These are phyloP conservation scores for Achlya hypogyna DNA, from an alignment of 352 stramenopile genomes.

Conservation along the genomic window DNA sequence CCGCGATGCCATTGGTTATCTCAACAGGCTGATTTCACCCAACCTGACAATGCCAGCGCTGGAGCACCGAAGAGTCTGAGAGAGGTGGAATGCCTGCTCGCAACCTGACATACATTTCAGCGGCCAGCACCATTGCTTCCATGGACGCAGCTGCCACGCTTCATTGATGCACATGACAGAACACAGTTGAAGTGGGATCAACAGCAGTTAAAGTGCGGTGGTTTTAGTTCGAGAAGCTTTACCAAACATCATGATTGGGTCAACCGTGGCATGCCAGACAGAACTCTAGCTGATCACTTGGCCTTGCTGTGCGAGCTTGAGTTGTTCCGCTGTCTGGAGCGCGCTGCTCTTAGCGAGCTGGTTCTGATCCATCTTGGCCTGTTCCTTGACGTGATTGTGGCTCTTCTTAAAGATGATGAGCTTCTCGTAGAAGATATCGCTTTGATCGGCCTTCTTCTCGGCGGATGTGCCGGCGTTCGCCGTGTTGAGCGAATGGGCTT, in stretches of 20 bases:
- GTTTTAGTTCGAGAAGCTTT: too few relatives aligned
- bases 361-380: not conserved
- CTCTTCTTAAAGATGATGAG: constrained; percentile 22
- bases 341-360: not conserved
- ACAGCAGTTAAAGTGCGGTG: too few relatives aligned
- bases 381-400: constrained; percentile 17
- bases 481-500: constrained; percentile 12
- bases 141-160: too few relatives aligned
- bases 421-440: constrained; percentile 21
- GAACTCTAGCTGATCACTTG: not conserved
- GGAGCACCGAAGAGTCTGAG: too few relatives aligned
- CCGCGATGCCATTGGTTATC: too few relatives aligned
- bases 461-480: constrained; percentile 12
- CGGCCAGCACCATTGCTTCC: too few relatives aligned
- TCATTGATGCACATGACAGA: too few relatives aligned
- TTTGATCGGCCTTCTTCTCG: constrained; percentile 18
- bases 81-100: too few relatives aligned
- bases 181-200: too few relatives aligned
- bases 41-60: too few relatives aligned
- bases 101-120: too few relatives aligned
- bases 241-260: not conserved
- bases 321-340: not conserved
- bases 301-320: not conserved
- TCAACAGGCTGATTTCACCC: too few relatives aligned
- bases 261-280: not conserved